Conservation (phyloP, 1,139 yeast genomes). For the Taiozyma sp. region DNA sequence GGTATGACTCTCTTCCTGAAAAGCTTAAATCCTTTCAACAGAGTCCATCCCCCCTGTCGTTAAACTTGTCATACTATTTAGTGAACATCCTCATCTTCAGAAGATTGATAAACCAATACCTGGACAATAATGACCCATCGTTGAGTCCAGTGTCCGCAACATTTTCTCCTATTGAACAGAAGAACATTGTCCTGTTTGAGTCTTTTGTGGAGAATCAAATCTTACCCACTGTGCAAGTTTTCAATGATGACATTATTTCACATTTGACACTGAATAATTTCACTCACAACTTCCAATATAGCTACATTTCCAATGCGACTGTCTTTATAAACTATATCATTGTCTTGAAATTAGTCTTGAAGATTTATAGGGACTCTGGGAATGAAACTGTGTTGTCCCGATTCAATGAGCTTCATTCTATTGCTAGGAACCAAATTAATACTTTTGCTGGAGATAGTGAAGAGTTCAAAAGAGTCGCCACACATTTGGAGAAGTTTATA, state of each 20-base stretch:
- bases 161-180: neutral
- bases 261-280: neutral
- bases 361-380: neutral
- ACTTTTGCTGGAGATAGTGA: neutral
- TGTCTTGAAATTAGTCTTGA: constrained; percentile 2
- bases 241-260: neutral
- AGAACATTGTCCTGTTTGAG: neutral
- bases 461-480: constrained; percentile 11
- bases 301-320: neutral
- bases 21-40: constrained; percentile 1
- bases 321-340: constrained; percentile 5
- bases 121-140: neutral
- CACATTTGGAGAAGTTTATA: constrained; percentile 10
- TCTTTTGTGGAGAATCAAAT: constrained; percentile 5
- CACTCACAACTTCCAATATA: neutral
- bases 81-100: constrained; percentile 21
- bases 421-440: neutral
- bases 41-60: constrained; percentile 17
- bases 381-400: constrained; percentile 10
- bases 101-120: constrained; percentile 6
- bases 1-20: constrained; percentile 19
- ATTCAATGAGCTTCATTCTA: constrained; percentile 7
- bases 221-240: constrained; percentile 3
- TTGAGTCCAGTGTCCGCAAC: neutral
- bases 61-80: constrained; percentile 21